Conservation (phyloP, 2,329 filamentous ascomycete species). For the Aspergillus latus region DNA sequence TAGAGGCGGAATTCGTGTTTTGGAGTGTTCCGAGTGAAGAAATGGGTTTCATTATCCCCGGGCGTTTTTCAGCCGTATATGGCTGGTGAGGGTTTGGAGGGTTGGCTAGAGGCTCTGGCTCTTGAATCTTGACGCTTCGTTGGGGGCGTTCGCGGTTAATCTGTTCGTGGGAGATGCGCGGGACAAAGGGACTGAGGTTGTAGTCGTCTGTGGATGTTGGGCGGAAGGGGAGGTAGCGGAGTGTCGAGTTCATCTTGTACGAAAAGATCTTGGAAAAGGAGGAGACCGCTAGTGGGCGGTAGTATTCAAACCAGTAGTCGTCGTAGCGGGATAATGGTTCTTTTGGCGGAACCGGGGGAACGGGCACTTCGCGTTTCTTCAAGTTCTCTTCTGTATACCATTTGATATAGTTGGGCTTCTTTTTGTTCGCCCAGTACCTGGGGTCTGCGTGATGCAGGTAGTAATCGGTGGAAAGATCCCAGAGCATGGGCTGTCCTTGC, state of each 20-base stretch:
- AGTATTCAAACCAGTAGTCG: conserved; percentile 98
- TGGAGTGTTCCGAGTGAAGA: conserved; percentile 31
- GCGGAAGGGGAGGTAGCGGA: conserved; percentile 77
- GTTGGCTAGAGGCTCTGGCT: conserved; percentile 52
- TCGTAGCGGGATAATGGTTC: conserved; percentile 62
- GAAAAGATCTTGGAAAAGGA: conserved; percentile 91
- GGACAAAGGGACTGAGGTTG: conserved; percentile 84
- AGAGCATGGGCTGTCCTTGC: conserved; percentile 88
- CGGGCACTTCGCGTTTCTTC: conserved; percentile 60
- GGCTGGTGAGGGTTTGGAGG: conserved; percentile 26
- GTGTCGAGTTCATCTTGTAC: conserved; percentile 86
- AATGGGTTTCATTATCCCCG: conserved; percentile 57
- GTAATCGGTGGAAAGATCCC: conserved; percentile 93
- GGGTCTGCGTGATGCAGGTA: conserved; percentile 92
- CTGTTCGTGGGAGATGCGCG: conserved; percentile 60
- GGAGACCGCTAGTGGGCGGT: conserved; percentile 81
- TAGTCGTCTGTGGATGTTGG: conserved; percentile 67
- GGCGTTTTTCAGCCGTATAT: conserved; percentile 30
- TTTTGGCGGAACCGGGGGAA: conserved; percentile 34
- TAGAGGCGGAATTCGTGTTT: conserved; percentile 20
- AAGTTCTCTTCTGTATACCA: conserved; percentile 82
- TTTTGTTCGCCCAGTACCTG: conserved; percentile 65
- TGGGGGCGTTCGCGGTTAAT: conserved; percentile 59
- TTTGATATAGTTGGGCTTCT: conserved; percentile 71
- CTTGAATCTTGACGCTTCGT: conserved; percentile 66